phyloP scores from a whole-genome alignment of 768 basidiomycete genomes.

The Tulasnella sp. region DNA sequence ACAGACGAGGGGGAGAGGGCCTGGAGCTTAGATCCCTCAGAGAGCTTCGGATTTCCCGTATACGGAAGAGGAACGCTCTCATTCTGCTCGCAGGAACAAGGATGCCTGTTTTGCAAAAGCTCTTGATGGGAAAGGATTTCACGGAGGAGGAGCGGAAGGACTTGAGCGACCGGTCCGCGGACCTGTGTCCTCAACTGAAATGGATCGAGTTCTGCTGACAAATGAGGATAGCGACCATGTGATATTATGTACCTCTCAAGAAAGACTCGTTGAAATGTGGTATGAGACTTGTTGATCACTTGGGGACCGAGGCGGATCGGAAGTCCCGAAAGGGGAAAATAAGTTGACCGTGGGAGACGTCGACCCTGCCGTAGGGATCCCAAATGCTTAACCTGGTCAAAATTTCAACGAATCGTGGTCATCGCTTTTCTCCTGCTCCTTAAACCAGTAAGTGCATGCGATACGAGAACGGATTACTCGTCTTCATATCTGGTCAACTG shows the following conservation, averaged over 20 bases:
- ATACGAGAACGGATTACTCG: too few relatives aligned
- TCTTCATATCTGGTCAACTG: background rate
- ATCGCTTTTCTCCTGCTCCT: background rate
- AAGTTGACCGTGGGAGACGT: background rate
- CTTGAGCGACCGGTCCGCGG: background rate
- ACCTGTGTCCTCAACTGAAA: background rate
- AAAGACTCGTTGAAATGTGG: too few relatives aligned
- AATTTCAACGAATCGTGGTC: slow-evolving; percentile 4
- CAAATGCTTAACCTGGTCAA: slow-evolving; percentile 2
- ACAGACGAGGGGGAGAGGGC: too few relatives aligned
- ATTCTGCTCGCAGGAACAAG: background rate
- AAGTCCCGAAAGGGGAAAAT: background rate
- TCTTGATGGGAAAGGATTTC: background rate
- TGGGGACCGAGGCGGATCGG: background rate
- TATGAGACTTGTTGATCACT: too few relatives aligned
- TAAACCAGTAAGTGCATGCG: background rate
- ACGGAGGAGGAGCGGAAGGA: background rate
- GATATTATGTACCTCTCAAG: too few relatives aligned
- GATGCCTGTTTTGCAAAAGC: background rate
- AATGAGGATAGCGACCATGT: background rate
- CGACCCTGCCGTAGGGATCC: background rate
- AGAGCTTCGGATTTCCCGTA: background rate
- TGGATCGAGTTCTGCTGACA: background rate
- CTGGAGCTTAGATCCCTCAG: too few relatives aligned
- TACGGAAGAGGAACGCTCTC: background rate